Percentiles rank a stretch among this genome's conserved stretches.
phyloP scores from a whole-genome alignment of 345 rosid species.

The Combretum micranthum region DNA sequence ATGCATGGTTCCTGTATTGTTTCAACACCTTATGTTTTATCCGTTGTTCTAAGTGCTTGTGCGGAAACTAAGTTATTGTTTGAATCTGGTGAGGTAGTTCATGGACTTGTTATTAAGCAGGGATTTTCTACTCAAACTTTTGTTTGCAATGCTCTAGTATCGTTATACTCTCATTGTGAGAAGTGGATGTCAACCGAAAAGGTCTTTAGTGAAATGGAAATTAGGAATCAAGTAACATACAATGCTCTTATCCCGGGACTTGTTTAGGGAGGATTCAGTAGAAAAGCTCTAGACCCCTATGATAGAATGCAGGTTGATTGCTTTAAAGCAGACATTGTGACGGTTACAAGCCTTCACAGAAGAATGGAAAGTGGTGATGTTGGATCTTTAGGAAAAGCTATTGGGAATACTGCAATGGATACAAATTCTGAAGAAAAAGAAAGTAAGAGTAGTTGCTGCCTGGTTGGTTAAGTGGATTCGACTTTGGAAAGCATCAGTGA shows the following conservation, averaged over 20 bases:
- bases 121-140: conserved; percentile 66
- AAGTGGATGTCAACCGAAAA: conserved; percentile 54
- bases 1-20: conserved; percentile 46
- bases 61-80: conserved; percentile 46
- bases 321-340: conserved; percentile 67
- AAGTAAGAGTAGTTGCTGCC: conserved; percentile 32
- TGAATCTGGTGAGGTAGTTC: conserved; percentile 61
- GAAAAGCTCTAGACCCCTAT: conserved; percentile 58
- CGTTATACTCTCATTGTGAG: conserved; percentile 58
- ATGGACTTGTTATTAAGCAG: conserved; percentile 55
- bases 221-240: conserved; percentile 65
- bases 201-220: conserved; percentile 52
- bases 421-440: conserved; percentile 73
- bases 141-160: conserved; percentile 79
- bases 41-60: conserved; percentile 83
- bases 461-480: conserved; percentile 37
- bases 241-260: conserved; percentile 86
- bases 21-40: conserved; percentile 69
- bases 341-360: conserved; percentile 76
- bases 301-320: conserved; percentile 64
- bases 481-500: conserved; percentile 46
- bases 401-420: conserved; percentile 70
- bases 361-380: conserved; percentile 20
- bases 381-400: conserved; percentile 43
- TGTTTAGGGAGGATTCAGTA: conserved; percentile 49